A percentile compares a stretch with the other conserved stretches of the same genome.
These are phyloP conservation scores for Zymoseptoria pseudotritici DNA, from an alignment of 2,329 filamentous ascomycete species.

Conservation along the genomic window DNA sequence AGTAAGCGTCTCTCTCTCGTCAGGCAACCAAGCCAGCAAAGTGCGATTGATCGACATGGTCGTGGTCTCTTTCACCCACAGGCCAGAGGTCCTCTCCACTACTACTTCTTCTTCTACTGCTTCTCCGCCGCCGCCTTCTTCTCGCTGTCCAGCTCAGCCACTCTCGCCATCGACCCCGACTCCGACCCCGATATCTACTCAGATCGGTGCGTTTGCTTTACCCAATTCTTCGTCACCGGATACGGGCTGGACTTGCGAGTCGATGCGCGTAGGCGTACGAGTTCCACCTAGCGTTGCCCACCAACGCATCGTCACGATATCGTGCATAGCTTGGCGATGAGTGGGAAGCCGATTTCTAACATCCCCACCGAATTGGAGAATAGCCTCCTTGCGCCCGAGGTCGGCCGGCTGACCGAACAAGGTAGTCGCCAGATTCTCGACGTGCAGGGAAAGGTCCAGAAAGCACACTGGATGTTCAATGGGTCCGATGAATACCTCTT, in stretches of 20 bases:
- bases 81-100: neutral
- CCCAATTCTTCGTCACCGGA: too few relatives aligned
- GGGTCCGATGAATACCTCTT: neutral
- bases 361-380: too few relatives aligned
- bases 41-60: neutral
- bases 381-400: neutral
- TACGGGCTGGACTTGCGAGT: too few relatives aligned
- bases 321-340: too few relatives aligned
- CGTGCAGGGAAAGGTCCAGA: neutral
- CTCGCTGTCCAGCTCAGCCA: neutral
- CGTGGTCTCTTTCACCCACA: neutral
- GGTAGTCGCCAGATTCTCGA: neutral
- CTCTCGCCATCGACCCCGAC: neutral
- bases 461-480: neutral
- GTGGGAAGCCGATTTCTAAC: too few relatives aligned
- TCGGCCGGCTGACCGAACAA: neutral
- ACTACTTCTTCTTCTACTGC: neutral
- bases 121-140: neutral
- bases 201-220: too few relatives aligned
- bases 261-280: too few relatives aligned
- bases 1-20: neutral
- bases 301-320: too few relatives aligned
- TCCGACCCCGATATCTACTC: too few relatives aligned
- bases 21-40: neutral
- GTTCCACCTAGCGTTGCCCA: too few relatives aligned